Evolutionary conservation across 768 basidiomycete species (phyloP).

Genomic region (Rhodosporidiobolus sp.): DNA sequence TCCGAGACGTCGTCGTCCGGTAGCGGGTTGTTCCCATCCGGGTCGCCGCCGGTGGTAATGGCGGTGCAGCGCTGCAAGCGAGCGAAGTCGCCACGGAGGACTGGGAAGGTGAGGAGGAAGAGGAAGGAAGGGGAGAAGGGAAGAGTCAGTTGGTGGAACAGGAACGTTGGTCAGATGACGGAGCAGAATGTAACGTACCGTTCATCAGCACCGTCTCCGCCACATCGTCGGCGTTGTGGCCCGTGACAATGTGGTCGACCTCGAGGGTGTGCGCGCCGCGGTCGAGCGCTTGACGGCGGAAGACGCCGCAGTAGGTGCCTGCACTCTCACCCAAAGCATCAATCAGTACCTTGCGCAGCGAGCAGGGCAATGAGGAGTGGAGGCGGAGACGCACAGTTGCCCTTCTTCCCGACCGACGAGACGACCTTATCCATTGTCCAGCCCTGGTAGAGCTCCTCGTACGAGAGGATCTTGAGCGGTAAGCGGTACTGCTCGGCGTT

Average conservation of each 20-base stretch:
- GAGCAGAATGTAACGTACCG: constrained; percentile 59
- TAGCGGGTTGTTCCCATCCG: background rate
- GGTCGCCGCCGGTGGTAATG: constrained; percentile 89
- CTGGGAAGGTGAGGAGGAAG: constrained; percentile 52
- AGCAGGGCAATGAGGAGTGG: background rate
- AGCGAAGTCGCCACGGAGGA: constrained; percentile 96
- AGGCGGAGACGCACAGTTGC: constrained; percentile 65
- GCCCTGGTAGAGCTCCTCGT: constrained; percentile 84
- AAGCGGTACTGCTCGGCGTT: constrained; percentile 94
- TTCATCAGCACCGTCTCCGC: constrained; percentile 99
- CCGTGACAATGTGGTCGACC: constrained; percentile 97
- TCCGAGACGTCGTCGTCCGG: constrained; percentile 51
- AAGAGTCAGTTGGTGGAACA: background rate
- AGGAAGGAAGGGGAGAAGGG: constrained; percentile 3
- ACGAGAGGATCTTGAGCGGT: constrained; percentile 92
- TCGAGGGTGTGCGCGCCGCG: constrained; percentile 81
- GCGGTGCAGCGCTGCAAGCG: constrained; percentile 87
- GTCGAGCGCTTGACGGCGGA: constrained; percentile 92
- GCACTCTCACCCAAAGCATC: background rate
- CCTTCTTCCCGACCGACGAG: constrained; percentile 89
- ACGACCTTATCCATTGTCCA: constrained; percentile 99
- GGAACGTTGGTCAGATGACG: background rate
- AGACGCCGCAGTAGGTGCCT: constrained; percentile 95
- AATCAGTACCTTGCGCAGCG: background rate
- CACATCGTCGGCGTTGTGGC: constrained; percentile 98